Evolutionary conservation across 2,329 filamentous ascomycete genomes (phyloP), one percentile per base, ranked within the genome.

Genomic region (Claviceps capensis): DNA sequence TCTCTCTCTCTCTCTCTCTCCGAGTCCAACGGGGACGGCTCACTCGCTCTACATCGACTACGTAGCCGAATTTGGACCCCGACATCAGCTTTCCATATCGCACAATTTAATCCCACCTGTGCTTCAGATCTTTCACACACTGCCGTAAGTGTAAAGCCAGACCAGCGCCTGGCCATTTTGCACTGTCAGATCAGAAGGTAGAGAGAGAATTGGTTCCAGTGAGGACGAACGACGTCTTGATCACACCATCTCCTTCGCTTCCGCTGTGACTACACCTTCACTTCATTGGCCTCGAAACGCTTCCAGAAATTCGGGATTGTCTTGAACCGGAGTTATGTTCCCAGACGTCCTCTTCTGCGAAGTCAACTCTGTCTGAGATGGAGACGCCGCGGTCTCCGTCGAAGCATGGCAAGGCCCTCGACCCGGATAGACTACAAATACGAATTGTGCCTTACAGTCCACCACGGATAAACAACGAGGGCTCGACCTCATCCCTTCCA

Each of bases 361-460:
- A 42, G 42, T 47, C 50, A 42, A 45, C 23, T n/a, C 30, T 41
- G 22, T 52, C 47, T 50, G 49, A 42, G 49, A 52, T 52, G 53
- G 43, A 50, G 41, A 37, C 22, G 36, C 49, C 46, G 7, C 22
- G 37, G 16, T 19, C 46, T 19, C 37, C 46, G 7, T 43, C 47
- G 34, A 34, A 30, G 41, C 40, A 43, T 30, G 37, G 46, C 19
- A 49, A 49, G 26, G 26, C 17, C 22, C 41, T 42, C 14, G 26
- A 47, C 30, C 42, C 58, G 51, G 62, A 62, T 50, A 61, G 60
- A 51, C 60, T 64, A 4, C 62, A 65, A 52, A 68, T 70, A 44
- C 64, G 67, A n/a, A 52, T 69, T 16, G 67, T 70, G 36, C 66
- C 67, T 13, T 69, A 70, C 53, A 68, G 61, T 49, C 67, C 67